A percentile compares a stretch with the other conserved stretches of the same genome.
Conservation (phyloP, 768 basidiomycete species). For the Bullera alba region DNA sequence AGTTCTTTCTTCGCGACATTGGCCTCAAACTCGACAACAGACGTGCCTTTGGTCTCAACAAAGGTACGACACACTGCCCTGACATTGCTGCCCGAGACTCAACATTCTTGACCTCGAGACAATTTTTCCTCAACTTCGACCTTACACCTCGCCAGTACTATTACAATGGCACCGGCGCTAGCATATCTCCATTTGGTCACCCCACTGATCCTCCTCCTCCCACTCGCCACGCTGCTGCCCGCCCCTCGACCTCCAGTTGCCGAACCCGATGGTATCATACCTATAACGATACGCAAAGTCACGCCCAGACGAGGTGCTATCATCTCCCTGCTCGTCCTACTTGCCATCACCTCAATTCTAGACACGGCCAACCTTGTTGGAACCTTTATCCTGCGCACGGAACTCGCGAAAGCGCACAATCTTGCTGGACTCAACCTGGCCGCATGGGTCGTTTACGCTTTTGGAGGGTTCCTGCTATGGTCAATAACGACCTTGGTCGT, state of each 20-base stretch:
- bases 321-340: conserved; percentile 61
- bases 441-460: conserved; percentile 18
- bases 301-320: conserved; percentile 72
- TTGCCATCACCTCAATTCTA: conserved; percentile 64
- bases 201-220: conserved; percentile 28
- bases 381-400: conserved; percentile 58
- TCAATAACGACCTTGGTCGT: conserved; percentile 18
- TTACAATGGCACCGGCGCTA: too few species aligned
- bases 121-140: too few species aligned
- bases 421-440: conserved; percentile 1
- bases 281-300: conserved; percentile 52
- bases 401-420: conserved; percentile 47
- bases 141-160: too few species aligned
- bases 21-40: too few species aligned
- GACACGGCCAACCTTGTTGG: conserved; percentile 70
- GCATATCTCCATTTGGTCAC: conserved; percentile 24
- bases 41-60: too few species aligned
- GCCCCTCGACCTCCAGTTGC: conserved; percentile 3
- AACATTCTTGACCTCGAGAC: too few species aligned
- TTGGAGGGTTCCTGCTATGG: conserved; percentile 35
- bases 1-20: too few species aligned
- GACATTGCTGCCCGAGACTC: too few species aligned
- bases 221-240: conserved; percentile 18
- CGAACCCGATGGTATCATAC: conserved; percentile 28
- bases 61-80: too few species aligned